These are phyloP conservation scores for Casuarina glauca DNA, from an alignment of 306 rosid species.

Conservation along the genomic window DNA sequence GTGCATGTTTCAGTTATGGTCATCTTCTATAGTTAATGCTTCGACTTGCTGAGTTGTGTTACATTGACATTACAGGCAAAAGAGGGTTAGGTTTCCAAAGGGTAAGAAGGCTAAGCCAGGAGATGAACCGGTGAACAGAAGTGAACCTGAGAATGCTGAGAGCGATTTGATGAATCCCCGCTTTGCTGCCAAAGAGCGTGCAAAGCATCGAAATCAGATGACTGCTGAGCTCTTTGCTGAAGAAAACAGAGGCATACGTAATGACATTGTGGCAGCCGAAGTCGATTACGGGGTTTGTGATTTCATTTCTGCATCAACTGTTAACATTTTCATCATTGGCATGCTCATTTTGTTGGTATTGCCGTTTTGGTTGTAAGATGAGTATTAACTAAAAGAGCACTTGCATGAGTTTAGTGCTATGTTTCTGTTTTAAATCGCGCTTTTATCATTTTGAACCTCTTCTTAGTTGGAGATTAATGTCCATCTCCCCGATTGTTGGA, in stretches of 20 bases:
- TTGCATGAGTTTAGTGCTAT: background rate
- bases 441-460: too few relatives aligned
- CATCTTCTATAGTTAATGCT: slow-evolving; percentile 1
- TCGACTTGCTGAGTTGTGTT: background rate
- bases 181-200: slow-evolving; percentile 69
- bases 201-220: slow-evolving; percentile 50
- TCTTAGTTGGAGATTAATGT: background rate
- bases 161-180: slow-evolving; percentile 42
- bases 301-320: slow-evolving; percentile 11
- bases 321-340: background rate
- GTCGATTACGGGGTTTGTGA: slow-evolving; percentile 54
- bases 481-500: background rate
- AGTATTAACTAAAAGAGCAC: background rate
- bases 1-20: background rate
- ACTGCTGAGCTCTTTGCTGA: slow-evolving; percentile 56
- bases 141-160: slow-evolving; percentile 30
- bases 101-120: slow-evolving; percentile 75
- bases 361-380: background rate
- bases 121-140: slow-evolving; percentile 41
- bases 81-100: slow-evolving; percentile 84
- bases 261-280: slow-evolving; percentile 56
- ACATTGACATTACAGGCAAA: slow-evolving; percentile 33
- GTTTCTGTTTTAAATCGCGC: background rate
- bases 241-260: slow-evolving; percentile 40
- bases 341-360: slow-evolving; percentile 1